These are phyloP conservation scores for Schoenoplectus tabernaemontani DNA, from an alignment of 202 grass and related monocot genomes.

Conservation along the genomic window DNA sequence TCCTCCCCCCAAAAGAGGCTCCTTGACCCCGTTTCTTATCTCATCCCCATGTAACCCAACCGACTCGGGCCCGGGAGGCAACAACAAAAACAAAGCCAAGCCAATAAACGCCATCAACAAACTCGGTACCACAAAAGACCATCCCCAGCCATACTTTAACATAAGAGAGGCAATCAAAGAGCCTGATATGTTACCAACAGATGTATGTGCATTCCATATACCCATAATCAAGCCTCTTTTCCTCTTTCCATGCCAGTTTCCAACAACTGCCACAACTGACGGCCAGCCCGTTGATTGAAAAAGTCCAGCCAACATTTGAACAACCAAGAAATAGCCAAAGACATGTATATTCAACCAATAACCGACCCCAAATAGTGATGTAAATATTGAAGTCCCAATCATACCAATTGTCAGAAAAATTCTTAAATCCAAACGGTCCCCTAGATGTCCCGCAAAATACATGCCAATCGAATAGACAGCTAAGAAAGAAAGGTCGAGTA, in stretches of 20 bases:
- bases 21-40: conserved; percentile 36
- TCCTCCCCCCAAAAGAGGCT: conserved; percentile 46
- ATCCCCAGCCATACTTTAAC: conserved; percentile 68
- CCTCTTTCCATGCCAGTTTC: conserved; percentile 87
- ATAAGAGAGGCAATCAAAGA: conserved; percentile 72
- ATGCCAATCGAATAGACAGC: conserved; percentile 66
- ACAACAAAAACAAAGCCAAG: conserved; percentile 51
- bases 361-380: conserved; percentile 61
- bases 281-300: conserved; percentile 85
- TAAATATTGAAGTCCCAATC: conserved; percentile 65
- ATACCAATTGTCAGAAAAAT: conserved; percentile 72
- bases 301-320: conserved; percentile 74
- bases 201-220: conserved; percentile 85
- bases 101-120: conserved; percentile 49
- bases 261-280: conserved; percentile 70
- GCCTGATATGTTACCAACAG: conserved; percentile 70
- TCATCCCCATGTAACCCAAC: conserved; percentile 44
- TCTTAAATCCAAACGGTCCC: conserved; percentile 64
- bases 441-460: conserved; percentile 81
- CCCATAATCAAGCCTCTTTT: conserved; percentile 88
- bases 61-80: conserved; percentile 51
- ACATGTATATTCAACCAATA: conserved; percentile 79
- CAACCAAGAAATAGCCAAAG: conserved; percentile 57
- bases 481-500: conserved; percentile 72
- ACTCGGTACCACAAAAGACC: conserved; percentile 77